These are phyloP conservation scores for Emmonsia crescens DNA, from an alignment of 2,329 filamentous ascomycete genomes.

Conservation along the genomic window DNA sequence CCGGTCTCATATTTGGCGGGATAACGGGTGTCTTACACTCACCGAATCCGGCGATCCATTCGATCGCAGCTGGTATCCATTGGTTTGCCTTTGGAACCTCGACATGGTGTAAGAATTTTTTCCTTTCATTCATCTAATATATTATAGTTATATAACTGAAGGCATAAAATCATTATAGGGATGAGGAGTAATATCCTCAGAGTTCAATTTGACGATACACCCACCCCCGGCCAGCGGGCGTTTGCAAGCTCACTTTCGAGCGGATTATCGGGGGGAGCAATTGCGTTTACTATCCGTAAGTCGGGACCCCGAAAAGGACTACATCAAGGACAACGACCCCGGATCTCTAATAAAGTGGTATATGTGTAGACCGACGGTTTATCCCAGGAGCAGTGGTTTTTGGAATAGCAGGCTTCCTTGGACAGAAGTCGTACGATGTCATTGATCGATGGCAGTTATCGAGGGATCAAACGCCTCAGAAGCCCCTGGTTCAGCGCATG, in stretches of 20 bases:
- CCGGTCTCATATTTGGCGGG: slow-evolving; percentile 55
- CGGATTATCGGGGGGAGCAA: slow-evolving; percentile 49
- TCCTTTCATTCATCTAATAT: neutral
- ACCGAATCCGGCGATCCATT: slow-evolving; percentile 56
- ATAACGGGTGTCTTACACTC: slow-evolving; percentile 62
- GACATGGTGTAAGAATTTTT: slow-evolving; percentile 55
- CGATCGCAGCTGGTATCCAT: slow-evolving; percentile 61
- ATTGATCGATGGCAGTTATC: slow-evolving; percentile 38
- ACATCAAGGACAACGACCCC: neutral
- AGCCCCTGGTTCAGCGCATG: slow-evolving; percentile 39
- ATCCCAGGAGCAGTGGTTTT: slow-evolving; percentile 51
- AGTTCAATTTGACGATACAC: slow-evolving; percentile 40
- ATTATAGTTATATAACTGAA: neutral
- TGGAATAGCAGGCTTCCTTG: slow-evolving; percentile 45
- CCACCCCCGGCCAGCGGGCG: slow-evolving; percentile 49
- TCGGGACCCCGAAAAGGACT: neutral
- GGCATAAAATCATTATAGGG: slow-evolving; percentile 19
- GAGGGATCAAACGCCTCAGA: slow-evolving; percentile 23
- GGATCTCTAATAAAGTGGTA: neutral
- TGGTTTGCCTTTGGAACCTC: slow-evolving; percentile 69
- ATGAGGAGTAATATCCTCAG: slow-evolving; percentile 35
- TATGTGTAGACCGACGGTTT: slow-evolving; percentile 41
- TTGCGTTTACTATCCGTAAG: slow-evolving; percentile 47
- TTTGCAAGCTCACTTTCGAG: slow-evolving; percentile 62
- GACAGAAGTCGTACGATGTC: slow-evolving; percentile 46